These are phyloP conservation scores for Mucor piriformis DNA, from an alignment of 371 early-diverging fungal genomes.

Conservation along the genomic window DNA sequence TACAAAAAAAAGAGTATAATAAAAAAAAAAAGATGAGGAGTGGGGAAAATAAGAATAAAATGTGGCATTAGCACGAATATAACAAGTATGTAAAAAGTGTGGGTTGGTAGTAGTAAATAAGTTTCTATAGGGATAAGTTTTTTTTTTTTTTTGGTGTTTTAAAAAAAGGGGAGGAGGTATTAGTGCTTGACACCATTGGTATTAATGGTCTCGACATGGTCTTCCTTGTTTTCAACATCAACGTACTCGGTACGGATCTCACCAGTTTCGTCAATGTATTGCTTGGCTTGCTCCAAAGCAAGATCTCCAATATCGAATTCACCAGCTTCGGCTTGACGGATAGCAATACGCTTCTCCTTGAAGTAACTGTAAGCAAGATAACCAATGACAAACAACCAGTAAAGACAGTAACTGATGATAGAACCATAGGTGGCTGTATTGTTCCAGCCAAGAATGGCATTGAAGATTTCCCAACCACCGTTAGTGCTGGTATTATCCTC, in stretches of 20 bases:
- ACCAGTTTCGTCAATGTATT: conserved; percentile 30
- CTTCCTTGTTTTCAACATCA: conserved; percentile 8
- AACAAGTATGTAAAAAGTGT: conserved; percentile 1
- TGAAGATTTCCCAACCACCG: conserved; percentile 65
- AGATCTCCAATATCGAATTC: conserved; percentile 36
- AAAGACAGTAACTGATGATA: conserved; percentile 72
- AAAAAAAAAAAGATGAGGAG: conserved; percentile 4
- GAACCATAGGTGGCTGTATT: conserved; percentile 73
- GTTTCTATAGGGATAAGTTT: conserved; percentile 8
- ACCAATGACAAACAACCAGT: conserved; percentile 67
- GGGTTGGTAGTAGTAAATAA: not conserved
- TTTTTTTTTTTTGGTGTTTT: not conserved
- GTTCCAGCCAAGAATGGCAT: conserved; percentile 79
- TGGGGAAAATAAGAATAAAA: conserved; percentile 11
- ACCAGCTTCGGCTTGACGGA: conserved; percentile 35
- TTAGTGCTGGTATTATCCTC: conserved; percentile 20
- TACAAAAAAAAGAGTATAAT: conserved; percentile 2
- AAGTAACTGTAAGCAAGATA: conserved; percentile 52
- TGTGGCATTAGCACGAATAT: conserved; percentile 2
- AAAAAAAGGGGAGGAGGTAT: not conserved
- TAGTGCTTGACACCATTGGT: conserved; percentile 8
- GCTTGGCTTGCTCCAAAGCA: conserved; percentile 31
- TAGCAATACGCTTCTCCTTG: conserved; percentile 37
- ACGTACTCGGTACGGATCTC: conserved; percentile 16
- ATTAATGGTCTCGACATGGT: conserved; percentile 8